Conservation (phyloP, 306 rosid species). For the Argentina anserina region DNA sequence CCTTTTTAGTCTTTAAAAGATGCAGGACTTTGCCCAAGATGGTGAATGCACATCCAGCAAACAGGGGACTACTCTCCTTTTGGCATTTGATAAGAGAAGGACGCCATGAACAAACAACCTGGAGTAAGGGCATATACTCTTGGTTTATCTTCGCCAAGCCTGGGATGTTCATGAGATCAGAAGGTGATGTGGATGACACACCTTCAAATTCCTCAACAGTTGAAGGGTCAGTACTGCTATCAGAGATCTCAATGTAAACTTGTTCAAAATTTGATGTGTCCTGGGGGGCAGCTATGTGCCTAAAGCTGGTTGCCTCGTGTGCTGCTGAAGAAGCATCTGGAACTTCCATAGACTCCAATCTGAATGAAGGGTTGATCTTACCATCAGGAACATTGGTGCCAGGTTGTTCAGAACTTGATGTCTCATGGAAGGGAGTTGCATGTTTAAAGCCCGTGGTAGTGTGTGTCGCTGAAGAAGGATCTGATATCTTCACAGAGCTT, state of each 20-base stretch:
- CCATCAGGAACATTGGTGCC: background rate
- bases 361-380: background rate
- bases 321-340: background rate
- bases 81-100: background rate
- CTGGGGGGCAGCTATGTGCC: background rate
- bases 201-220: background rate
- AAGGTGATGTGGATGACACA: background rate
- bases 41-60: background rate
- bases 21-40: background rate
- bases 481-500: background rate
- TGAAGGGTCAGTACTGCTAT: background rate
- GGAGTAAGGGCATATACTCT: background rate
- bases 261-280: background rate
- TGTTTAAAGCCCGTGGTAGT: background rate
- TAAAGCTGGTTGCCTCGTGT: background rate
- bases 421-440: background rate
- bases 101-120: background rate
- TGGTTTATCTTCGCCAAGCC: background rate
- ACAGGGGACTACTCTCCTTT: background rate
- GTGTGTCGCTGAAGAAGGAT: background rate
- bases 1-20: background rate
- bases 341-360: background rate
- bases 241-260: background rate
- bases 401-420: background rate
- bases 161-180: background rate